These are phyloP conservation scores for Phytophthora pisi DNA, from an alignment of 352 stramenopile species.

Conservation along the genomic window DNA sequence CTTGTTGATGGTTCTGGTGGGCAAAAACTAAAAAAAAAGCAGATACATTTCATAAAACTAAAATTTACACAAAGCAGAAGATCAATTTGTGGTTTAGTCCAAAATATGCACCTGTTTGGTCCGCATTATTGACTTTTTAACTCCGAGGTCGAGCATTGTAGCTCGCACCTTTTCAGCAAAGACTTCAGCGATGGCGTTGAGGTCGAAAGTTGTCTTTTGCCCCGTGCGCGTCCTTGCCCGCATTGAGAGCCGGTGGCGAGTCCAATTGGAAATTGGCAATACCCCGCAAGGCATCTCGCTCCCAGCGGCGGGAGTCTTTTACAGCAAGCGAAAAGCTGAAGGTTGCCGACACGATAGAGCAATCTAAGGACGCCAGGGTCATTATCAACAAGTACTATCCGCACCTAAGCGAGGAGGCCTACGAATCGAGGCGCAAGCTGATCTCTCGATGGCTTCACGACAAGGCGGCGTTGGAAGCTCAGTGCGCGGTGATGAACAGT, in stretches of 20 bases:
- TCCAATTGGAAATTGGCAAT: too few species aligned
- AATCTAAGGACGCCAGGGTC: too few species aligned
- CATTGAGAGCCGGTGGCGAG: neutral
- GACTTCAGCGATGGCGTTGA: neutral
- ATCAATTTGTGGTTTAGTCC: too few species aligned
- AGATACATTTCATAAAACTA: slow-evolving; percentile 8
- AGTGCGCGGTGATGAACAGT: neutral
- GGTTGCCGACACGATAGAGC: too few species aligned
- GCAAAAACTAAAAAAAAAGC: slow-evolving; percentile 9
- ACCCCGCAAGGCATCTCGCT: too few species aligned
- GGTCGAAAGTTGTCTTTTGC: neutral
- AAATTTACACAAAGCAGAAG: neutral
- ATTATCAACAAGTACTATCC: neutral
- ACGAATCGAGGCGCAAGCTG: neutral
- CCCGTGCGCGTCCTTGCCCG: neutral
- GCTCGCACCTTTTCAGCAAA: neutral
- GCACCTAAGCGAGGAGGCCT: neutral
- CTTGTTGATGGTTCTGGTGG: slow-evolving; percentile 1
- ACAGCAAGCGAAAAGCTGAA: too few species aligned
- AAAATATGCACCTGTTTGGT: too few species aligned
- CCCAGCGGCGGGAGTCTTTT: too few species aligned
- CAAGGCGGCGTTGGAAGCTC: neutral
- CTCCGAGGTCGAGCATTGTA: neutral
- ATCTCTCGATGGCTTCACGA: neutral
- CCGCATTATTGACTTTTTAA: slow-evolving; percentile 8